Evolutionary conservation across 2,329 filamentous ascomycete genomes (phyloP).

Genomic region (Trichoderma sp.): DNA sequence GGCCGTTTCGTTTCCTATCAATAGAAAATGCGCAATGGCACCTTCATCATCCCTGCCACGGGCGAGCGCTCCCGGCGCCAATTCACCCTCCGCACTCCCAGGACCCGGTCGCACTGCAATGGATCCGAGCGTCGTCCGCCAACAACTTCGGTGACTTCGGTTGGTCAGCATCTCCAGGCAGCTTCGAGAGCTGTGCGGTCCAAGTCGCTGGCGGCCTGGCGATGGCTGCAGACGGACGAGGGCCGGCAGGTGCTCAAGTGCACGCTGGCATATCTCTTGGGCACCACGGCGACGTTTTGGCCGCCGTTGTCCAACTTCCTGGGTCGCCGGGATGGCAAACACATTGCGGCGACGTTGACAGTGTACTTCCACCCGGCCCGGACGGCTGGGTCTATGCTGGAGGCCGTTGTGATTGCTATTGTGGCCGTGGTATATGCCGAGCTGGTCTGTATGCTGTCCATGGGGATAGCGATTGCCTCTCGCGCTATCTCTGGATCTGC

Average conservation of each 20-base stretch:
- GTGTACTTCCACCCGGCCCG: slow-evolving; percentile 93
- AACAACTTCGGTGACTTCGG: slow-evolving; percentile 21
- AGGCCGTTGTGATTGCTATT: slow-evolving; percentile 74
- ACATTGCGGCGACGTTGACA: slow-evolving; percentile 88
- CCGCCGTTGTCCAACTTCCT: slow-evolving; percentile 68
- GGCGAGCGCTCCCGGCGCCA: slow-evolving; percentile 79
- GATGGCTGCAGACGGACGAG: slow-evolving; percentile 66
- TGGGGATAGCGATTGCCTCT: slow-evolving; percentile 83
- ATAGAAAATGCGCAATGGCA: slow-evolving; percentile 76
- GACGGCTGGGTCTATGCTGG: slow-evolving; percentile 83
- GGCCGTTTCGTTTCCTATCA: neutral
- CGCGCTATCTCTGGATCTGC: slow-evolving; percentile 64
- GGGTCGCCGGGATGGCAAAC: slow-evolving; percentile 84
- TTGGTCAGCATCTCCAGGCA: slow-evolving; percentile 21
- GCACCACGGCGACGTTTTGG: slow-evolving; percentile 82
- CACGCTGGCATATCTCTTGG: slow-evolving; percentile 82
- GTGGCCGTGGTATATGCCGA: slow-evolving; percentile 70
- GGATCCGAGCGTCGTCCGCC: slow-evolving; percentile 19
- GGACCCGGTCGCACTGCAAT: slow-evolving; percentile 30
- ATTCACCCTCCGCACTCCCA: slow-evolving; percentile 67
- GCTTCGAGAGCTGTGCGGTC: slow-evolving; percentile 22
- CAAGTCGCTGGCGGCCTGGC: slow-evolving; percentile 43
- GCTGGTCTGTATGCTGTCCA: slow-evolving; percentile 75
- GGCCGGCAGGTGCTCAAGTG: slow-evolving; percentile 86
- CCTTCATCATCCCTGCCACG: slow-evolving; percentile 81